phyloP scores from a whole-genome alignment of 352 stramenopile species.

The Saprolegnia parasitica region DNA sequence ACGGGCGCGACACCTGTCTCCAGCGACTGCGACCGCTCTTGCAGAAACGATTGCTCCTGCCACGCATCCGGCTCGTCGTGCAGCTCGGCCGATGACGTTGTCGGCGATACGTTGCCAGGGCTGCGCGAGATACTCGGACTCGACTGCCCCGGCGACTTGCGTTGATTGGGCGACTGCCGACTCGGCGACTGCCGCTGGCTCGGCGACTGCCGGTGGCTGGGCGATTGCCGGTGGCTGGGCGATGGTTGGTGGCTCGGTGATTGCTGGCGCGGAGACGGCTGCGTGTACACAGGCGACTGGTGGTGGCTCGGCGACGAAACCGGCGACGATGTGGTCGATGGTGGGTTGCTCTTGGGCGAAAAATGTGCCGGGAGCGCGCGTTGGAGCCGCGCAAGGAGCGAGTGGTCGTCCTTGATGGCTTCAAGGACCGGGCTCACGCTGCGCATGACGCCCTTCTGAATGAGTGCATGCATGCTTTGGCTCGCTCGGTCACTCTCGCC shows the following conservation, averaged over 20 bases:
- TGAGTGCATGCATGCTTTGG: conserved; percentile 10
- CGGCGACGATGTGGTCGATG: background rate
- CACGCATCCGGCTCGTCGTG: conserved; percentile 11
- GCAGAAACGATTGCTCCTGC: conserved; percentile 23
- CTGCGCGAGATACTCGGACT: background rate
- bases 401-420: conserved; percentile 5
- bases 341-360: background rate
- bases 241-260: background rate
- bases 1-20: background rate
- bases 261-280: background rate
- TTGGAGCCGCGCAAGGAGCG: background rate
- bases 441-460: conserved; percentile 19
- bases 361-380: conserved; percentile 3
- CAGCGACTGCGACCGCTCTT: background rate
- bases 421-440: conserved; percentile 11
- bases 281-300: background rate
- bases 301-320: background rate
- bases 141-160: conserved; percentile 1
- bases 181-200: background rate
- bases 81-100: background rate
- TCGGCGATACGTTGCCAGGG: background rate
- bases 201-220: background rate
- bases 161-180: conserved; percentile 2
- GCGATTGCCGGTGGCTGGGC: background rate
- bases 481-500: background rate